Evolutionary conservation across 495 filamentous ascomycete genomes (phyloP).

Genomic region (Daldinia decipiens): DNA sequence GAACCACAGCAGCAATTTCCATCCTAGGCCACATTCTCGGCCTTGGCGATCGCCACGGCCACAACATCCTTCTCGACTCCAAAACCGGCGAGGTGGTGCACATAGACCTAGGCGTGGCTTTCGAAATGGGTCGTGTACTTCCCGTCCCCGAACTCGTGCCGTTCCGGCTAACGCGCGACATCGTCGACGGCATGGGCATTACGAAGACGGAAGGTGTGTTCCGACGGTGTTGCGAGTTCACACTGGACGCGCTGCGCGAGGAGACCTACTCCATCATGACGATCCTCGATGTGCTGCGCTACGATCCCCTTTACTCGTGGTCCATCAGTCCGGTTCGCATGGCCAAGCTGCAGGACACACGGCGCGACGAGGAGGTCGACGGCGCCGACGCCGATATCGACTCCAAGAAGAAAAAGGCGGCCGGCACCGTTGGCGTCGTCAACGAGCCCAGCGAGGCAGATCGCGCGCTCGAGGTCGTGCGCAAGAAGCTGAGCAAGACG

Average conservation of each 20-base stretch:
- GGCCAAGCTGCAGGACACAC: slow-evolving; percentile 66
- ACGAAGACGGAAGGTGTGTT: slow-evolving; percentile 96
- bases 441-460: slow-evolving; percentile 93
- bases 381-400: slow-evolving; percentile 41
- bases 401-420: slow-evolving; percentile 56
- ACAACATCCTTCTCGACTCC: slow-evolving; percentile 94
- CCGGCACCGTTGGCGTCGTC: slow-evolving; percentile 52
- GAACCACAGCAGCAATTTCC: slow-evolving; percentile 92
- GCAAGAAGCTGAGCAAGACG: slow-evolving; percentile 92
- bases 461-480: slow-evolving; percentile 87
- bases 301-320: slow-evolving; percentile 97
- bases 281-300: slow-evolving; percentile 92
- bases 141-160: slow-evolving; percentile 95
- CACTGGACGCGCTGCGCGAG: slow-evolving; percentile 88
- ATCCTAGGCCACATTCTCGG: slow-evolving; percentile 94
- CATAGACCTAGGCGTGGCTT: slow-evolving; percentile 95
- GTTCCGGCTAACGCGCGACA: slow-evolving; percentile 92
- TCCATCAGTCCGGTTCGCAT: slow-evolving; percentile 89
- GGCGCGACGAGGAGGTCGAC: slow-evolving; percentile 49
- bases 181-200: slow-evolving; percentile 97
- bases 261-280: slow-evolving; percentile 97
- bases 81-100: slow-evolving; percentile 93
- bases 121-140: slow-evolving; percentile 92
- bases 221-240: slow-evolving; percentile 96
- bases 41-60: slow-evolving; percentile 94